phyloP scores from a whole-genome alignment of 108 stramenopile genomes.

The Parietichytrium sp. region DNA sequence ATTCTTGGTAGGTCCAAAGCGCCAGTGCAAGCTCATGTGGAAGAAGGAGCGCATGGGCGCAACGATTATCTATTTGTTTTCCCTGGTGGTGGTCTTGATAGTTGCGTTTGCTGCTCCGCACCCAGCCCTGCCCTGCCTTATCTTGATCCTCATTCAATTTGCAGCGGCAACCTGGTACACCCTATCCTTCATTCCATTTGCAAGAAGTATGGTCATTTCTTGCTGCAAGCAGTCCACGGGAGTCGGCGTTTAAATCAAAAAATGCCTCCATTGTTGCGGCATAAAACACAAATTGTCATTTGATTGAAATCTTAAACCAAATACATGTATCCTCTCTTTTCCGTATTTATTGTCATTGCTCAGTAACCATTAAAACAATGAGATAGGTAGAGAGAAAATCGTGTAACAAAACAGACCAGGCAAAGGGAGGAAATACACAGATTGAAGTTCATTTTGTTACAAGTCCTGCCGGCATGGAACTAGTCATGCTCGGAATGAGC shows the following conservation, averaged over 20 bases:
- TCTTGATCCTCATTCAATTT: constrained; percentile 14
- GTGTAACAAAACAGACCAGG: neutral
- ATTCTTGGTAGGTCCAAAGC: constrained; percentile 15
- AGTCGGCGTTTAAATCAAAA: neutral
- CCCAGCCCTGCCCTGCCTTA: neutral
- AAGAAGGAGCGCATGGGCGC: neutral
- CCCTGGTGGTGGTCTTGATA: neutral
- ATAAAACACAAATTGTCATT: neutral
- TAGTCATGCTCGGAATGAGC: constrained; percentile 45
- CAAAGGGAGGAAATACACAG: neutral
- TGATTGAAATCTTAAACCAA: too few relatives aligned
- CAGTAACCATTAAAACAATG: neutral
- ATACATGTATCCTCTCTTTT: neutral
- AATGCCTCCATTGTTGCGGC: too few relatives aligned
- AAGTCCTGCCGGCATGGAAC: constrained; percentile 57
- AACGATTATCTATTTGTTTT: neutral
- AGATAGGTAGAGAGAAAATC: neutral
- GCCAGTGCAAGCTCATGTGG: constrained; percentile 39
- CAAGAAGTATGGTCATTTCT: too few relatives aligned
- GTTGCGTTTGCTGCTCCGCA: neutral
- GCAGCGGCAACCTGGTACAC: constrained; percentile 19
- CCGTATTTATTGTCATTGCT: neutral
- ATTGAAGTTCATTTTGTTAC: constrained; percentile 36
- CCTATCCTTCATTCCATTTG: neutral
- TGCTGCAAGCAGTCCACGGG: too few relatives aligned